phyloP scores from a whole-genome alignment of 768 basidiomycete genomes.

The Pleurotus cornucopiae region DNA sequence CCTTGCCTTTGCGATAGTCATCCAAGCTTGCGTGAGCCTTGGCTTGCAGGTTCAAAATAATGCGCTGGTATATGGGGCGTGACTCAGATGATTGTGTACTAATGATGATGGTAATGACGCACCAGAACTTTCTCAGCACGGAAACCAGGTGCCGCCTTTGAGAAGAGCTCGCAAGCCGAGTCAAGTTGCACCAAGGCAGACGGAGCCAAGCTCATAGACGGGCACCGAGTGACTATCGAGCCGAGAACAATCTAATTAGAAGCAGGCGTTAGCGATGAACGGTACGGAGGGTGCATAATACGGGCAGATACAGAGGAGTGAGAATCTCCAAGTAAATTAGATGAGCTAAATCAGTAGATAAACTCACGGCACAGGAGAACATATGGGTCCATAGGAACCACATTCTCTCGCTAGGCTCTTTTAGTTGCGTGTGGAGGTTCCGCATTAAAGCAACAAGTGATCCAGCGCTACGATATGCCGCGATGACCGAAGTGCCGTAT shows the following conservation, averaged over 20 bases:
- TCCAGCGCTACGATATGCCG: constrained; percentile 70
- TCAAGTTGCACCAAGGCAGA: constrained; percentile 72
- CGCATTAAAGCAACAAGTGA: constrained; percentile 69
- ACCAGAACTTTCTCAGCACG: constrained; percentile 64
- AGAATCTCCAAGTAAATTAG: neutral
- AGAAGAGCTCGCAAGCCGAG: constrained; percentile 70
- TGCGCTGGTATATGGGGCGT: constrained; percentile 33
- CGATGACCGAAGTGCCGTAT: constrained; percentile 69
- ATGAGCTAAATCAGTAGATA: neutral
- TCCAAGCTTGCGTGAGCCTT: constrained; percentile 64
- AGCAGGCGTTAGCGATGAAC: neutral
- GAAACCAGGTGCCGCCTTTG: constrained; percentile 65
- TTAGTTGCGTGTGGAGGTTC: constrained; percentile 60
- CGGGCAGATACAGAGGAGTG: neutral
- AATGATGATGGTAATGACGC: constrained; percentile 17
- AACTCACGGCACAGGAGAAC: constrained; percentile 64
- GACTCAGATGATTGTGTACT: neutral
- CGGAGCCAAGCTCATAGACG: constrained; percentile 74
- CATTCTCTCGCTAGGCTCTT: constrained; percentile 58
- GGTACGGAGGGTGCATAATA: constrained; percentile 1
- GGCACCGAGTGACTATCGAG: constrained; percentile 73
- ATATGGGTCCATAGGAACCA: constrained; percentile 63
- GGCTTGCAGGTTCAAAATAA: constrained; percentile 61
- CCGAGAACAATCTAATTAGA: constrained; percentile 58
- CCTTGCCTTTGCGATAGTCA: constrained; percentile 58